Evolutionary conservation across 2,329 filamentous ascomycete species (phyloP).

Genomic region (Neonectria neomacrospora): DNA sequence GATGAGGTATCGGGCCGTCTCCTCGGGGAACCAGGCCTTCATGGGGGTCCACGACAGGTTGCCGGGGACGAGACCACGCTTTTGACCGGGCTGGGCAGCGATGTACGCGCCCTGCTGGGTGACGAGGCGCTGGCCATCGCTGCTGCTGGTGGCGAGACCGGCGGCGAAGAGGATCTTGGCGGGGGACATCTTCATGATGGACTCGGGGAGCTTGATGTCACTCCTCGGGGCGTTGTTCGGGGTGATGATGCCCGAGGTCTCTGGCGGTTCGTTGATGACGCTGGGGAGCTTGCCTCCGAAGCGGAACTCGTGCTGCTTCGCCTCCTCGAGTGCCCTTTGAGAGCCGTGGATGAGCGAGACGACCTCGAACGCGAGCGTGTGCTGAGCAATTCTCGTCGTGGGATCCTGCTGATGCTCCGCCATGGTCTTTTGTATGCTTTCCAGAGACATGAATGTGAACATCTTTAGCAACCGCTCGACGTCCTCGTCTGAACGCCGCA

Average conservation of each 20-base stretch:
- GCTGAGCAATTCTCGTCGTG: slow-evolving; percentile 81
- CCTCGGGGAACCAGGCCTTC: slow-evolving; percentile 66
- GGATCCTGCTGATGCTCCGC: slow-evolving; percentile 73
- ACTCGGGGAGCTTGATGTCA: slow-evolving; percentile 69
- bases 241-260: slow-evolving; percentile 49
- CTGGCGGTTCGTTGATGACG: slow-evolving; percentile 46
- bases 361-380: slow-evolving; percentile 84
- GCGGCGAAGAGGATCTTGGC: slow-evolving; percentile 68
- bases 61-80: slow-evolving; percentile 57
- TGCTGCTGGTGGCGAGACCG: slow-evolving; percentile 66
- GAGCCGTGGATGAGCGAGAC: slow-evolving; percentile 81
- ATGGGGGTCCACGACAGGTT: slow-evolving; percentile 71
- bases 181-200: slow-evolving; percentile 67
- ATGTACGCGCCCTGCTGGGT: slow-evolving; percentile 68
- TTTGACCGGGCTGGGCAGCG: slow-evolving; percentile 60
- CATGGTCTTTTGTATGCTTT: slow-evolving; percentile 76
- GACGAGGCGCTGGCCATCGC: slow-evolving; percentile 69
- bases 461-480: slow-evolving; percentile 85
- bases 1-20: slow-evolving; percentile 70
- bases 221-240: slow-evolving; percentile 61
- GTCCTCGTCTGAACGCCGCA: slow-evolving; percentile 82
- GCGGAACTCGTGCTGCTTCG: slow-evolving; percentile 62
- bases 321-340: slow-evolving; percentile 70
- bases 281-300: slow-evolving; percentile 54
- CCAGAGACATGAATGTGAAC: slow-evolving; percentile 86